Conservation (phyloP, 805 yeast species). For the Sporopachydermia lactativora region DNA sequence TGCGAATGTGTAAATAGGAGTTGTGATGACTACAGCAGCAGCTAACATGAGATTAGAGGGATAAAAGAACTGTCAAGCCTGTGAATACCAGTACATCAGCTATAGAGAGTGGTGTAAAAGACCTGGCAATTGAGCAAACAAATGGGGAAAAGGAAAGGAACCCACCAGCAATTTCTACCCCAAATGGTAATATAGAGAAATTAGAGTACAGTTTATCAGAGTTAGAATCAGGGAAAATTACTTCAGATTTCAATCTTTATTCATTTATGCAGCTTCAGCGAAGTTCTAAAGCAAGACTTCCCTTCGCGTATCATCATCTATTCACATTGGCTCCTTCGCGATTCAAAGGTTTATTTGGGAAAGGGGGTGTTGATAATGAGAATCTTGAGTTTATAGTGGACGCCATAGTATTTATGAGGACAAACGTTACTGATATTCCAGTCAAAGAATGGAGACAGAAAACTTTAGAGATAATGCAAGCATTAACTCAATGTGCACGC, state of each 20-base stretch:
- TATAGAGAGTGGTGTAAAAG: too few species aligned
- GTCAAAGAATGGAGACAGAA: background rate
- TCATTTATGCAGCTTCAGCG: background rate
- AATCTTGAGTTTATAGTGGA: background rate
- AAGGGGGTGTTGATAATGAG: conserved; percentile 1
- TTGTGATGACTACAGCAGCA: too few species aligned
- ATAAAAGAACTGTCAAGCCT: too few species aligned
- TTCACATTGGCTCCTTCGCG: background rate
- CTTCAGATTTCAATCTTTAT: background rate
- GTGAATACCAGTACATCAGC: too few species aligned
- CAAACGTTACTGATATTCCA: background rate
- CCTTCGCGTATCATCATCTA: background rate
- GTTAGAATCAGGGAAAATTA: too few species aligned
- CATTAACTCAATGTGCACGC: background rate
- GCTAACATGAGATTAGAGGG: too few species aligned
- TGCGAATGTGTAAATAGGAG: too few species aligned
- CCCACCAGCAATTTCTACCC: too few species aligned
- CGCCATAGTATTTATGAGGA: background rate
- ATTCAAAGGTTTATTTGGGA: background rate
- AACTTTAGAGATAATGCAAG: background rate
- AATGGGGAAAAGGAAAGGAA: too few species aligned
- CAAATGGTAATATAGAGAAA: too few species aligned
- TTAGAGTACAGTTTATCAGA: too few species aligned
- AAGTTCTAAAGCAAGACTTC: background rate
- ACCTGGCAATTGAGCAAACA: too few species aligned